These are phyloP conservation scores for Podospora comata DNA, from an alignment of 495 filamentous ascomycete genomes.

Conservation along the genomic window DNA sequence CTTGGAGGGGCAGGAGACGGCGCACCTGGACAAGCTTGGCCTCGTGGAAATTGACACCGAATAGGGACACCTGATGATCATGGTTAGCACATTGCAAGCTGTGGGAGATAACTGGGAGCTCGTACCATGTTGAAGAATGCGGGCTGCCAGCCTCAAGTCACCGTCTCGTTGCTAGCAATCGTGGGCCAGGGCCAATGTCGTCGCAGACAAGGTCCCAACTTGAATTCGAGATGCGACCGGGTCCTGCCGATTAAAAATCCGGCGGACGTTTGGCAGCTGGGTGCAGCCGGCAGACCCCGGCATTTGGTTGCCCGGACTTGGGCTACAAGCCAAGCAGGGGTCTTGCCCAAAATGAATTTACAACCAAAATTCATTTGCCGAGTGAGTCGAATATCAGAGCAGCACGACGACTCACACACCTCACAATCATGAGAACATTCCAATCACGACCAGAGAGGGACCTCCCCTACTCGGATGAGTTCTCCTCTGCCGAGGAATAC, in stretches of 20 bases:
- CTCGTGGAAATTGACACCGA: slow-evolving; percentile 83
- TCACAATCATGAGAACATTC: slow-evolving; percentile 20
- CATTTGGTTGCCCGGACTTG: neutral
- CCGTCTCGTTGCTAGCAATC: slow-evolving; percentile 19
- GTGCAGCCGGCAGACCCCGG: neutral
- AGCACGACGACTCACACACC: neutral
- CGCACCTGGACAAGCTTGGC: slow-evolving; percentile 73
- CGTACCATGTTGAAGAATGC: slow-evolving; percentile 34
- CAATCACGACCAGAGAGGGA: slow-evolving; percentile 40
- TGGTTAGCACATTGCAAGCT: neutral
- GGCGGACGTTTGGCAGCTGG: slow-evolving; percentile 1
- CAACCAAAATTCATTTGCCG: slow-evolving; percentile 11
- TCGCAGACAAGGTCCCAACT: slow-evolving; percentile 13
- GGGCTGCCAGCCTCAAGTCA: slow-evolving; percentile 22
- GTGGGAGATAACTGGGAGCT: neutral
- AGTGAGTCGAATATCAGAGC: slow-evolving; percentile 7
- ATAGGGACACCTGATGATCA: slow-evolving; percentile 67
- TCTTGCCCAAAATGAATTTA: slow-evolving; percentile 2
- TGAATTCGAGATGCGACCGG: slow-evolving; percentile 9
- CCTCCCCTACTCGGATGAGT: slow-evolving; percentile 46
- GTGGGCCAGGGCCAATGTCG: slow-evolving; percentile 8
- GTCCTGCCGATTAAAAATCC: slow-evolving; percentile 13
- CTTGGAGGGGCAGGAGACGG: slow-evolving; percentile 16
- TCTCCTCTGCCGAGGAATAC: slow-evolving; percentile 60
- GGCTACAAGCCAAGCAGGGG: neutral